Evolutionary conservation across 805 yeast genomes (phyloP).

Genomic region (Candida ficus): DNA sequence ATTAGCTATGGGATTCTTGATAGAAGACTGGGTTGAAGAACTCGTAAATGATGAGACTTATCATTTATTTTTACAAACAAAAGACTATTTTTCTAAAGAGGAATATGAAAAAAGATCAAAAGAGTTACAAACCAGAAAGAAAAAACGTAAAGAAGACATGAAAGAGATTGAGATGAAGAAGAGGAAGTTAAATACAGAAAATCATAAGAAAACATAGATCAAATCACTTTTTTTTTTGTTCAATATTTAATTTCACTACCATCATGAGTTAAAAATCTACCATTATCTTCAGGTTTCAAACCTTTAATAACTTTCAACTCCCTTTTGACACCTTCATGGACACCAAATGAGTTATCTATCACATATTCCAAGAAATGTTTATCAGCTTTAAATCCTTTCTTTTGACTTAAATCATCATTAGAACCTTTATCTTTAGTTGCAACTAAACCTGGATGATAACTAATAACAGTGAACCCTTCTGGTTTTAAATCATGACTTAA

Average conservation of each 20-base stretch:
- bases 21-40: slow-evolving; percentile 34
- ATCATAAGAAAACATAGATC: not conserved
- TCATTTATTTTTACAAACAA: not conserved
- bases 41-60: not conserved
- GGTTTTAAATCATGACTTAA: slow-evolving; percentile 23
- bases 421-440: slow-evolving; percentile 10
- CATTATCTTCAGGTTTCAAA: slow-evolving; percentile 13
- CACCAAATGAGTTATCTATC: slow-evolving; percentile 6
- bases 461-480: slow-evolving; percentile 25
- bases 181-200: not conserved
- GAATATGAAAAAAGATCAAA: too few species aligned
- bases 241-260: slow-evolving; percentile 15
- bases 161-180: slow-evolving; percentile 1
- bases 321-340: slow-evolving; percentile 15
- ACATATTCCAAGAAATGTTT: slow-evolving; percentile 10
- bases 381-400: slow-evolving; percentile 13
- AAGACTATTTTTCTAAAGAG: not conserved
- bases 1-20: slow-evolving; percentile 30
- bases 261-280: slow-evolving; percentile 18
- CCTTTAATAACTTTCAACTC: slow-evolving; percentile 15
- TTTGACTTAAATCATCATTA: slow-evolving; percentile 11
- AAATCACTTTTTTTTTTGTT: too few species aligned
- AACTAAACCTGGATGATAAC: slow-evolving; percentile 27
- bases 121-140: too few species aligned
- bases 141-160: too few species aligned